These are phyloP conservation scores for Debaryomycetaceae sp. DNA, from an alignment of 1,139 yeast genomes.

Conservation along the genomic window DNA sequence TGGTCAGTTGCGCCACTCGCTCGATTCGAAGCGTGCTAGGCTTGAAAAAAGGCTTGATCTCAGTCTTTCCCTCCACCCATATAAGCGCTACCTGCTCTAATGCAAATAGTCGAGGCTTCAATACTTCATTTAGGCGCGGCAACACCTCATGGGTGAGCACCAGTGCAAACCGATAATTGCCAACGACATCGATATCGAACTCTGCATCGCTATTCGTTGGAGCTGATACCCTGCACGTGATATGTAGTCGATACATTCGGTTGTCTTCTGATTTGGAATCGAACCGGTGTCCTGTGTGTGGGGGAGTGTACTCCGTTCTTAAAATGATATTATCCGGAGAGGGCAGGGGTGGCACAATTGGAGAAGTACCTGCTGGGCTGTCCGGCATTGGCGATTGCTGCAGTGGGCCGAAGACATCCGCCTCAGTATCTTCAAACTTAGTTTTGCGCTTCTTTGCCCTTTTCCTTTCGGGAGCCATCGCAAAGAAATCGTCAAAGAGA, in stretches of 20 bases:
- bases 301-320: too few species aligned
- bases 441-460: conserved; percentile 13
- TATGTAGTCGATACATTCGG: too few species aligned
- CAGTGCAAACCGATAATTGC: conserved; percentile 3
- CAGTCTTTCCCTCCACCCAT: conserved; percentile 41
- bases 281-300: too few species aligned
- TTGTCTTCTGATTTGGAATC: too few species aligned
- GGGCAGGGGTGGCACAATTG: too few species aligned
- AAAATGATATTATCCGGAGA: too few species aligned
- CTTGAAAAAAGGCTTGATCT: conserved; percentile 36
- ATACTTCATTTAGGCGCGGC: neutral
- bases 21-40: conserved; percentile 39
- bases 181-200: conserved; percentile 2
- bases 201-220: neutral
- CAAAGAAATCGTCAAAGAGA: conserved; percentile 29
- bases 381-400: too few species aligned
- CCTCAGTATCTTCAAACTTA: conserved; percentile 1
- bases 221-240: too few species aligned
- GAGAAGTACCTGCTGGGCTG: too few species aligned
- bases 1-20: conserved; percentile 20
- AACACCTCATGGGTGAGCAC: neutral
- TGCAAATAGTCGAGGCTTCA: neutral
- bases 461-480: conserved; percentile 16
- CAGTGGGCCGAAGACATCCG: too few species aligned
- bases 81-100: conserved; percentile 21